Conservation (phyloP, 2,329 filamentous ascomycete species). For the Fusarium annulatum region DNA sequence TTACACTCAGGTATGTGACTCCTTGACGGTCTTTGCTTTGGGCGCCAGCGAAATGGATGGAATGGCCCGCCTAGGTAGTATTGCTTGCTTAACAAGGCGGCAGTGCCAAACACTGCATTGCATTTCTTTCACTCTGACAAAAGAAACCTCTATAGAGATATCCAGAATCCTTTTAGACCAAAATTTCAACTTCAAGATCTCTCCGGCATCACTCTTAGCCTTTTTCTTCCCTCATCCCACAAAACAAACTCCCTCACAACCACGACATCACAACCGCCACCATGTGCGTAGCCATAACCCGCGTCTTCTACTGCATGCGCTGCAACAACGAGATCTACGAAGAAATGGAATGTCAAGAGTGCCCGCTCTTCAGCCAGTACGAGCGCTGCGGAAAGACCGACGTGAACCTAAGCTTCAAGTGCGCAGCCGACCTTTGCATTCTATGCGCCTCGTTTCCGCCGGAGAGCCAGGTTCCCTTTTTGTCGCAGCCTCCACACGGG, state of each 20-base stretch:
- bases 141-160: rapidly evolving
- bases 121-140: neutral
- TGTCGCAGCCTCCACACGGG: neutral
- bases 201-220: neutral
- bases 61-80: too few species aligned
- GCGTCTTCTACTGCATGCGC: neutral
- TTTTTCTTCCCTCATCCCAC: neutral
- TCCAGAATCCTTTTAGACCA: rapidly evolving
- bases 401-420: neutral
- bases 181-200: rapidly evolving
- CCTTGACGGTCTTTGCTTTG: rapidly evolving
- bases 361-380: neutral
- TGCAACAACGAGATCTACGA: neutral
- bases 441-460: neutral
- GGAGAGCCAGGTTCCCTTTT: neutral
- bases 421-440: neutral
- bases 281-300: neutral
- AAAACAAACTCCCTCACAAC: neutral
- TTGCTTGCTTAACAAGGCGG: neutral
- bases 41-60: too few species aligned
- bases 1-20: rapidly evolving
- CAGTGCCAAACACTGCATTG: neutral
- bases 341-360: neutral
- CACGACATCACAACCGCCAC: neutral
- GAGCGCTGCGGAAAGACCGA: neutral